These are phyloP conservation scores for Beta vulgaris DNA, from an alignment of 148 eudicot genomes.

Conservation along the genomic window DNA sequence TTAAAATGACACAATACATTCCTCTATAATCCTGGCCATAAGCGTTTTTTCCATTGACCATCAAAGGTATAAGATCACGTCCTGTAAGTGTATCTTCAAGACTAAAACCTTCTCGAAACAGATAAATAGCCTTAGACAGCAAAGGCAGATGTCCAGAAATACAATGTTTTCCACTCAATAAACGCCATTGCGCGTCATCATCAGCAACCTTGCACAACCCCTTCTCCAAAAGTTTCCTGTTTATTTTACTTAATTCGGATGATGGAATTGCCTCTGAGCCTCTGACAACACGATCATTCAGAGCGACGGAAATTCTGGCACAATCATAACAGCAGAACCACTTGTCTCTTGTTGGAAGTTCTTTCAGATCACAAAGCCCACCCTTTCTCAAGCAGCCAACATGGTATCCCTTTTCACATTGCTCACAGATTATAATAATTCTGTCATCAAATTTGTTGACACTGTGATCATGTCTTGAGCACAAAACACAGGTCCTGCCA, in stretches of 20 bases:
- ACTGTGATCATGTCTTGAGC: constrained; percentile 68
- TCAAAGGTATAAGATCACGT: constrained; percentile 82
- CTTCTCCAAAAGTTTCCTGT: constrained; percentile 39
- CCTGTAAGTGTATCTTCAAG: constrained; percentile 72
- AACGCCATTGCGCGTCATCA: constrained; percentile 56
- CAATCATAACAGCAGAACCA: constrained; percentile 89
- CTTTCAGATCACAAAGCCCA: constrained; percentile 77
- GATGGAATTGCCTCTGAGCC: constrained; percentile 50
- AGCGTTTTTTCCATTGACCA: constrained; percentile 93
- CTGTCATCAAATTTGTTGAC: constrained; percentile 72
- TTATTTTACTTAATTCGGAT: constrained; percentile 38
- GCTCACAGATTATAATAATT: constrained; percentile 85
- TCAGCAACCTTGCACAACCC: constrained; percentile 38
- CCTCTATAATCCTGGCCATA: constrained; percentile 93
- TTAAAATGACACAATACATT: constrained; percentile 79
- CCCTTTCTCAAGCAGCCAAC: constrained; percentile 33
- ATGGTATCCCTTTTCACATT: constrained; percentile 46
- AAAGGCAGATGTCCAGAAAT: constrained; percentile 53
- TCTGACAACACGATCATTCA: constrained; percentile 43
- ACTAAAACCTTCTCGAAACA: constrained; percentile 78
- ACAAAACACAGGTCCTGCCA: constrained; percentile 42
- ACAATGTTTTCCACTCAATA: constrained; percentile 75
- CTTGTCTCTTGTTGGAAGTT: constrained; percentile 61
- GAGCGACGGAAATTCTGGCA: constrained; percentile 44
- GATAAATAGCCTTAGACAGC: constrained; percentile 61